Evolutionary conservation across 257 asterid species (phyloP).

Genomic region (Misopates orontium): DNA sequence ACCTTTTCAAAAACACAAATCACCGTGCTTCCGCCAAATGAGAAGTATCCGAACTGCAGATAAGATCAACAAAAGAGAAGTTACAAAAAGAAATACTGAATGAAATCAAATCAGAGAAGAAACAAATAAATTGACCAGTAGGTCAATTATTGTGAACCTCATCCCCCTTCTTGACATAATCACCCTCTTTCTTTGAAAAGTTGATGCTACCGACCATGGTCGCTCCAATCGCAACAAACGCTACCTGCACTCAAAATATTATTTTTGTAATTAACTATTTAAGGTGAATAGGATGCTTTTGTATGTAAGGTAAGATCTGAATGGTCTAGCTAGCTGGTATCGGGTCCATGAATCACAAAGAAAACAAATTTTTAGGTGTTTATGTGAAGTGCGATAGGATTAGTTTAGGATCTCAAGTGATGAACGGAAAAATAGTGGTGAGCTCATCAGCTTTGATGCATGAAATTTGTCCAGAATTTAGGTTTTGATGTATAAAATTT

Average conservation of each 20-base stretch:
- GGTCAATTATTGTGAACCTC: constrained; percentile 53
- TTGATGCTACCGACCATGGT: constrained; percentile 99
- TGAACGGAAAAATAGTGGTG: neutral
- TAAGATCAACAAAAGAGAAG: constrained; percentile 17
- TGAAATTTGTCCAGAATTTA: neutral
- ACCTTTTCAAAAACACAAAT: constrained; percentile 97
- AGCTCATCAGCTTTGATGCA: neutral
- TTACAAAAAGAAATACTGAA: constrained; percentile 16
- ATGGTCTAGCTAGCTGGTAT: neutral
- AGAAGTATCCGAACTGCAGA: constrained; percentile 91
- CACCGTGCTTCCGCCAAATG: constrained; percentile 98
- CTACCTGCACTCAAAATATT: constrained; percentile 61
- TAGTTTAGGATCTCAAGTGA: neutral
- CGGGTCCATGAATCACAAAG: neutral
- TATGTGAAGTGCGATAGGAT: neutral
- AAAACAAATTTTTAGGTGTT: constrained; percentile 2
- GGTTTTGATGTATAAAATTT: neutral
- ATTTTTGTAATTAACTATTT: constrained; percentile 1
- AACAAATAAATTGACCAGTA: neutral
- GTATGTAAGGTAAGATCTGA: neutral
- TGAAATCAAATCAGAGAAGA: constrained; percentile 4
- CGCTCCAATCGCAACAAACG: constrained; percentile 97
- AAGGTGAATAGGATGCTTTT: neutral
- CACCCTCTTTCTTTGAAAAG: constrained; percentile 67
- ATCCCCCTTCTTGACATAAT: constrained; percentile 76